A percentile compares a stretch with the other conserved stretches of the same genome.
These are phyloP conservation scores for Populus hybrid DNA, from an alignment of 441 rosid species.

Conservation along the genomic window DNA sequence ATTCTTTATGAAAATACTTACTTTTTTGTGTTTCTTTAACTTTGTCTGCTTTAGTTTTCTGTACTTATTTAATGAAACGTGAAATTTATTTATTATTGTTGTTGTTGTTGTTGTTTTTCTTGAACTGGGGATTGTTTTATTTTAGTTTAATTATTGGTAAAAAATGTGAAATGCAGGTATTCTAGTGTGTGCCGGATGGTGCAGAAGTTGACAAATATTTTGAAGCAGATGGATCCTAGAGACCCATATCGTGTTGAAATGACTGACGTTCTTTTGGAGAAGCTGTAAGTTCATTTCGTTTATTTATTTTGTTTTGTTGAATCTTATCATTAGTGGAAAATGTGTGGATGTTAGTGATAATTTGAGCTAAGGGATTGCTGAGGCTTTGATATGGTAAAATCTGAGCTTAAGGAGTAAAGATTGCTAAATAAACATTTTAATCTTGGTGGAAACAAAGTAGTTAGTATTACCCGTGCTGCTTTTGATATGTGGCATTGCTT, in stretches of 20 bases:
- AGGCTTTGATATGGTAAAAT: background rate
- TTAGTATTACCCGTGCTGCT: background rate
- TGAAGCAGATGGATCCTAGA: conserved; percentile 82
- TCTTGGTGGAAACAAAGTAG: background rate
- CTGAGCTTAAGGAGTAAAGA: background rate
- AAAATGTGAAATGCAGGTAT: conserved; percentile 38
- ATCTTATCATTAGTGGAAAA: background rate
- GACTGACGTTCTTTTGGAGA: conserved; percentile 80
- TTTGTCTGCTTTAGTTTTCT: background rate
- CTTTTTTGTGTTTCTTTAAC: background rate
- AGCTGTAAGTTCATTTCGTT: conserved; percentile 52
- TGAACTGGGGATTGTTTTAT: background rate
- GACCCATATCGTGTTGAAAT: conserved; percentile 79
- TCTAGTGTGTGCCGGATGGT: conserved; percentile 74
- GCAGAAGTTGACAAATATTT: conserved; percentile 69
- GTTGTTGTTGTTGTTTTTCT: background rate
- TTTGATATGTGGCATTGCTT: background rate
- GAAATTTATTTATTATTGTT: background rate
- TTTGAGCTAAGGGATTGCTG: background rate
- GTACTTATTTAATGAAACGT: background rate
- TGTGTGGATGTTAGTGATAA: background rate
- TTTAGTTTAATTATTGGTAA: background rate
- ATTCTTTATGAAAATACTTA: background rate
- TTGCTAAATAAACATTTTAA: background rate
- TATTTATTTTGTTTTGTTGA: background rate